A percentile compares a stretch with the other conserved stretches of the same genome.
These are phyloP conservation scores for Trapa bicornis DNA, from an alignment of 345 rosid genomes.

Conservation along the genomic window DNA sequence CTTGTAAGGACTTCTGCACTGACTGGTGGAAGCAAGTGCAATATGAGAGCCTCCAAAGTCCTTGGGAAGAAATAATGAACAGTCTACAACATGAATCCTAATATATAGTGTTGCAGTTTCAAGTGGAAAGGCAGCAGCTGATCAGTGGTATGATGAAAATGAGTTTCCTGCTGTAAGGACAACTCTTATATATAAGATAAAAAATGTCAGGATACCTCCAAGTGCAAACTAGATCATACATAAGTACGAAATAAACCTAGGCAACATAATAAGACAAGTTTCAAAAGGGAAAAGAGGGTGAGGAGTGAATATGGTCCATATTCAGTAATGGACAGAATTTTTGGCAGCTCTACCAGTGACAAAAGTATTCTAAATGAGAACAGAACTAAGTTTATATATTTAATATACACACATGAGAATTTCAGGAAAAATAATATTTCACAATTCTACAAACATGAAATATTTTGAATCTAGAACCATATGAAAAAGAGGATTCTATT, in stretches of 20 bases:
- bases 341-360: background rate
- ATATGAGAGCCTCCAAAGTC: conserved; percentile 69
- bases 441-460: background rate
- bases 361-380: background rate
- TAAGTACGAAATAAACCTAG: background rate
- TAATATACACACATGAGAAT: background rate
- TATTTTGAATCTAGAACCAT: background rate
- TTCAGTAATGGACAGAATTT: background rate
- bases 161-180: background rate
- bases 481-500: background rate
- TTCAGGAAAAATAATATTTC: background rate
- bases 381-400: background rate
- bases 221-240: background rate
- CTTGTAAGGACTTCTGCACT: conserved; percentile 74
- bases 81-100: background rate
- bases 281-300: background rate
- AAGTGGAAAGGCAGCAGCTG: background rate
- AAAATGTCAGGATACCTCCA: background rate
- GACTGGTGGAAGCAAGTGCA: conserved; percentile 74
- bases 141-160: background rate
- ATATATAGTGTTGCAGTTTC: background rate
- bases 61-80: conserved; percentile 38
- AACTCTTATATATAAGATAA: background rate
- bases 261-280: background rate
- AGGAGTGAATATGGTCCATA: background rate